Percentiles rank a stretch among this genome's conserved stretches.
Conservation (phyloP, 495 filamentous ascomycete species). For the Lindgomyces ingoldianus region DNA sequence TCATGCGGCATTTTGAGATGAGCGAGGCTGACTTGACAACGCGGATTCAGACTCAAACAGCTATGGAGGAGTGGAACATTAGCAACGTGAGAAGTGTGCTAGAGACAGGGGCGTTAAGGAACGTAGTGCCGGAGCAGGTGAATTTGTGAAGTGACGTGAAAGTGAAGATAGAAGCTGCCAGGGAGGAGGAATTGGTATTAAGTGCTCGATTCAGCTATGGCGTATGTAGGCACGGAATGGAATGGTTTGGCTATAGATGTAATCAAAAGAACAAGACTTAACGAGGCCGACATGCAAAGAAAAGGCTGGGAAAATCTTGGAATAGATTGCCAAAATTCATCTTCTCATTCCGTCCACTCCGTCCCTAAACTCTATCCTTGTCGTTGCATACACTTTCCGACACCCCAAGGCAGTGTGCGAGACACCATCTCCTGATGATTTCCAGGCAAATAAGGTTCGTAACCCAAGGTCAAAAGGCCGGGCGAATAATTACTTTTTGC, state of each 20-base stretch:
- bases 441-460: slow-evolving; percentile 3
- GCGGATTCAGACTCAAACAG: slow-evolving; percentile 54
- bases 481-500: too few relatives aligned
- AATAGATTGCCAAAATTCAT: background rate
- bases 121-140: slow-evolving; percentile 60
- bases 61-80: slow-evolving; percentile 68
- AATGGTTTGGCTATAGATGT: too few relatives aligned
- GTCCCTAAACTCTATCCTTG: too few relatives aligned
- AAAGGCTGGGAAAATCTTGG: background rate
- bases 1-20: background rate
- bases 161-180: background rate
- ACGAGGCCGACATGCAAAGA: background rate
- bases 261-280: background rate
- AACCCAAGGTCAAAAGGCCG: too few relatives aligned
- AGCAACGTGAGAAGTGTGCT: slow-evolving; percentile 60
- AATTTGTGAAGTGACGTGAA: slow-evolving; percentile 42
- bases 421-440: slow-evolving; percentile 9
- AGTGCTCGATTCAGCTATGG: too few relatives aligned
- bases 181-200: background rate
- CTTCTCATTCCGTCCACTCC: too few relatives aligned
- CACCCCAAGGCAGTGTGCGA: too few relatives aligned
- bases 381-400: too few relatives aligned
- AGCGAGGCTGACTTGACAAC: slow-evolving; percentile 6
- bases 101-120: slow-evolving; percentile 58
- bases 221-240: too few relatives aligned